Percentiles rank a stretch among this genome's conserved stretches.
These are phyloP conservation scores for Oenanthe javanica DNA, from an alignment of 140 eudicot species.

Conservation along the genomic window DNA sequence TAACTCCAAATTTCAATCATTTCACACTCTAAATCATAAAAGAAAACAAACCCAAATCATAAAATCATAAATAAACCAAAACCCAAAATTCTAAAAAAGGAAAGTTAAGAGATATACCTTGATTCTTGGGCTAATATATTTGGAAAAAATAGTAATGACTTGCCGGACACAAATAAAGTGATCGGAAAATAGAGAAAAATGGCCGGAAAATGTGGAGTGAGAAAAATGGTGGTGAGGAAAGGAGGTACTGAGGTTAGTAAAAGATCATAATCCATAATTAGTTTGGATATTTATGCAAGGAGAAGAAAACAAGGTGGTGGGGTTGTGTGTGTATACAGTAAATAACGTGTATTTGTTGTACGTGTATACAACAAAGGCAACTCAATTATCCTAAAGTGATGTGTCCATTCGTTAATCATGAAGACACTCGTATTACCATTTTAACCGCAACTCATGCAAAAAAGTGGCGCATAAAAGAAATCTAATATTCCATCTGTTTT, in stretches of 20 bases:
- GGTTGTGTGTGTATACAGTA: background rate
- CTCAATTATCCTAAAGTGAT: background rate
- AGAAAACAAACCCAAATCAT: background rate
- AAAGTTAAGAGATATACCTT: slow-evolving; percentile 14
- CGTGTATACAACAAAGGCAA: background rate
- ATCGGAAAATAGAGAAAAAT: slow-evolving; percentile 10
- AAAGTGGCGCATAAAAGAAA: background rate
- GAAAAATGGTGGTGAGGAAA: slow-evolving; percentile 1
- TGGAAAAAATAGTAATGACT: background rate
- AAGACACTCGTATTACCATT: background rate
- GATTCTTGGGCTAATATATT: background rate
- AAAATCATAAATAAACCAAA: background rate
- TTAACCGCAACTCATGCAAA: background rate
- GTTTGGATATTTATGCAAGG: slow-evolving; percentile 14
- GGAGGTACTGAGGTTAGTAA: slow-evolving; percentile 10
- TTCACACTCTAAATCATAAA: background rate
- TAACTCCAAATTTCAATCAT: slow-evolving; percentile 1
- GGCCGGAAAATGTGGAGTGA: slow-evolving; percentile 14
- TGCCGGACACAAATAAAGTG: slow-evolving; percentile 15
- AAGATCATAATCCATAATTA: slow-evolving; percentile 18
- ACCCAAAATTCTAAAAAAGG: background rate
- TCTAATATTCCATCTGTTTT: too few relatives aligned
- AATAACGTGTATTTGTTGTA: slow-evolving; percentile 12
- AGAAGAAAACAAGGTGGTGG: slow-evolving; percentile 26
- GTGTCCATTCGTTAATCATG: background rate